Base-by-base conservation (phyloP, 768 basidiomycete species). In the Russula virescens region DNA sequence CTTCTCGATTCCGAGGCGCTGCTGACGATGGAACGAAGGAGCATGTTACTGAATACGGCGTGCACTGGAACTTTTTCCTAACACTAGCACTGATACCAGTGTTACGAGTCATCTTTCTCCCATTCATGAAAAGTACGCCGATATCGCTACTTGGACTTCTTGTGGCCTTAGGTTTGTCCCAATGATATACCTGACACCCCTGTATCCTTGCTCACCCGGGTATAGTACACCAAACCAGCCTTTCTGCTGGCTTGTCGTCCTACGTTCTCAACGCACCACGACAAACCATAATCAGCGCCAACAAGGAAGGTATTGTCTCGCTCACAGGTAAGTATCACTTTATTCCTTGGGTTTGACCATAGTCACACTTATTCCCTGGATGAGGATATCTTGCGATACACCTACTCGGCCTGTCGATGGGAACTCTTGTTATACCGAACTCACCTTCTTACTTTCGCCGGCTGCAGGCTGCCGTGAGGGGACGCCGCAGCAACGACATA, bases 1-100 rank as follows among this genome's bases (percentile, higher is more conserved):
- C 28, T 53, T 34, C 21, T 18, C 10, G 19, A 50, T 21, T 16
- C 19, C 2, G 11, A 56, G 46, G 57, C 34, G 58, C 58, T 58
- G 35, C 58, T 34, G n/a, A 58, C 21, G 25, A 4, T 38, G 38
- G 8, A 38, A 53, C n/a, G 34, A 62, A 88, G 95, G 97, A 98
- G 77, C 97, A 98, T 63, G 87, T 89, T 58, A 88, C 94, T 0
- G 97, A 99, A 75, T 98, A 98, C 66, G 97, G 97, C 0, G 84
- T 85, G 0, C 96, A 98, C 69, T 99, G 97, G 97, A 98, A 98
- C 72, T 98, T 98, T 75, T 99, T 99, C 80, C 81, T 98, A 68
- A 98, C 97, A 0, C 79, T 98, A 23, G 93, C 88, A 0, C 67
- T 91, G 0, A 71, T 98, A 6, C 94, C 94, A 0, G 70, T 91